phyloP scores from a whole-genome alignment of 768 basidiomycete genomes.

The Trametes sanguinea region DNA sequence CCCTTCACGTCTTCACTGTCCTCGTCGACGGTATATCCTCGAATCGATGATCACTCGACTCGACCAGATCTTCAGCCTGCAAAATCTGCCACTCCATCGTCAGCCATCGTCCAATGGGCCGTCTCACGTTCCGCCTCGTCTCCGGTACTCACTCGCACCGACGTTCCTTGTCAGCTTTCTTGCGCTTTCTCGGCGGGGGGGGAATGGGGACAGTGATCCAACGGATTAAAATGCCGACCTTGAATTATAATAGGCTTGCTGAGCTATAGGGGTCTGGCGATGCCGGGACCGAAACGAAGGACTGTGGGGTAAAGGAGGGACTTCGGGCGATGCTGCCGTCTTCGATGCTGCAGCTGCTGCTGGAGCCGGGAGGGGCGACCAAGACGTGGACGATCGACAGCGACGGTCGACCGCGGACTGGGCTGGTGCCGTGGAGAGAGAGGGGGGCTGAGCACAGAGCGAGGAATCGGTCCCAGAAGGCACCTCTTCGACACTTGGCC shows the following conservation, averaged over 20 bases:
- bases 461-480: conserved; percentile 19
- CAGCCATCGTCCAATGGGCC: conserved; percentile 19
- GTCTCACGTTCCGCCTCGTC: conserved; percentile 3
- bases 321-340: conserved; percentile 25
- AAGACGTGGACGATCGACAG: conserved; percentile 16
- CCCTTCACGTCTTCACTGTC: conserved; percentile 18
- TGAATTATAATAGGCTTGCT: conserved; percentile 20
- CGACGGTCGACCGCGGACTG: conserved; percentile 8
- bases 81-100: conserved; percentile 18
- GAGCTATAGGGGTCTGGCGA: conserved; percentile 23
- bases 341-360: conserved; percentile 22
- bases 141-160: conserved; percentile 18
- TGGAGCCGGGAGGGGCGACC: conserved; percentile 9
- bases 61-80: conserved; percentile 20
- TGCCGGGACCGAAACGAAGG: conserved; percentile 29
- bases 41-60: conserved; percentile 17
- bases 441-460: conserved; percentile 7
- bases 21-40: conserved; percentile 18
- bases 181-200: conserved; percentile 3
- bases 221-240: conserved; percentile 28
- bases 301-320: conserved; percentile 24
- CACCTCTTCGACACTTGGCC: conserved; percentile 20
- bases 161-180: conserved; percentile 21
- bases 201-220: conserved; percentile 8
- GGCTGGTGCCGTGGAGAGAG: conserved; percentile 4